Base-by-base conservation (phyloP, 768 basidiomycete species). In the Termitomyces sp. region DNA sequence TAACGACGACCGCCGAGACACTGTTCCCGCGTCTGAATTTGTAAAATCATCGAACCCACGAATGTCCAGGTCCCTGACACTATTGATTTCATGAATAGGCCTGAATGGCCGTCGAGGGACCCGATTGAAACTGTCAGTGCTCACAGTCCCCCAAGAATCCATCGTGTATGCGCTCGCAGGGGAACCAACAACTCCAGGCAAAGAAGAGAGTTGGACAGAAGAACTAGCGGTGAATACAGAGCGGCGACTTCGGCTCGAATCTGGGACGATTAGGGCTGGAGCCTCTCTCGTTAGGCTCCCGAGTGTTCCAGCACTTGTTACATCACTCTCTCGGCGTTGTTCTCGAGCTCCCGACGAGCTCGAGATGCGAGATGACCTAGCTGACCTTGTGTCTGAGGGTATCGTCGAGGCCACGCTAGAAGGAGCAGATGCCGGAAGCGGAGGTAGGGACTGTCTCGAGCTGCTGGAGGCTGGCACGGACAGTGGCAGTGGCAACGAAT, bases 131-230 rank as follows among this genome's bases (percentile, higher is more conserved):
- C 42, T 11, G 35, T 47, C 17, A 5, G 47, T 51, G 37, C 40
- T 59, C 17, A 62, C 31, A n/a, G 61, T 62, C n/a, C 61, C 61
- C 61, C 61, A 62, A 16, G 61, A 62, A 2, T 50, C 41, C 31
- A 41, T 38, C 35, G 58, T 49, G 21, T 3, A 23, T 11, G 42
- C 11, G 38, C 56, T 61, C 34, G 38, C 32, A n/a, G 50, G 59
- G 31, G 47, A 48, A 21, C 46, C 46, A 32, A 1, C 8, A 32
- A 37, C 31, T 21, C 27, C 9, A 1, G 2, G 8, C n/a, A 38
- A 14, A 10, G 17, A n/a, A 51, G 54, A 11, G 25, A 19, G 14
- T 14, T 38, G 51, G 19, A 41, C 38, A 42, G 51, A 32, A 47
- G 27, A 9, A 25, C 4, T 29, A 55, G 45, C 47, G 14, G 16